A percentile compares a stretch with the other conserved stretches of the same genome.
Evolutionary conservation across 2,329 filamentous ascomycete genomes (phyloP).

Genomic region (Xylariaceae sp.): DNA sequence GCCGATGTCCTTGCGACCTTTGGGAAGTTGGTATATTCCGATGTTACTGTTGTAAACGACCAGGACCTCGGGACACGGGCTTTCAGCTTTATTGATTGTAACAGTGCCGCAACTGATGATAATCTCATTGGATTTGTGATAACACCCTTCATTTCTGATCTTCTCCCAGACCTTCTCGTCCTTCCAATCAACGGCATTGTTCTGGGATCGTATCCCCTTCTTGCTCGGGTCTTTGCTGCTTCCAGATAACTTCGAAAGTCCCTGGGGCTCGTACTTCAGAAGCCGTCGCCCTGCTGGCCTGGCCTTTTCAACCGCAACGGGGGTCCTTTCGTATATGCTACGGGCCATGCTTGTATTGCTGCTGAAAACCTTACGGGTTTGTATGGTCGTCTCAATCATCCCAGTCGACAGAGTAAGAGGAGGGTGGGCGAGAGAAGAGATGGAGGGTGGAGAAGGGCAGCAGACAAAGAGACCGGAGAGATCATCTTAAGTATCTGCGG

Average conservation of each 20-base stretch:
- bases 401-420: neutral
- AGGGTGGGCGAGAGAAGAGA: neutral
- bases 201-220: constrained; percentile 23
- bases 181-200: constrained; percentile 26
- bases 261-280: constrained; percentile 12
- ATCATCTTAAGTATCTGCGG: constrained; percentile 13
- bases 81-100: constrained; percentile 35
- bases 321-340: constrained; percentile 19
- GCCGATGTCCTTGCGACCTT: constrained; percentile 44
- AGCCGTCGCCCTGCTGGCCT: constrained; percentile 9
- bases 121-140: constrained; percentile 38
- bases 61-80: constrained; percentile 33
- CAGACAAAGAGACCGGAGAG: neutral
- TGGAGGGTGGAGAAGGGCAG: neutral
- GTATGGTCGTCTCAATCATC: neutral
- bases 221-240: constrained; percentile 22
- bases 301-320: constrained; percentile 14
- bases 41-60: constrained; percentile 41
- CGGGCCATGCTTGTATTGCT: constrained; percentile 20
- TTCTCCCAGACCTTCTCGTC: constrained; percentile 30
- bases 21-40: constrained; percentile 43
- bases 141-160: constrained; percentile 30
- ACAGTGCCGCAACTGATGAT: constrained; percentile 45
- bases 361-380: neutral
- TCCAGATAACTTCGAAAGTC: constrained; percentile 15